Evolutionary conservation across 805 yeast species (phyloP), one percentile per base, ranked within the genome.

Genomic region (Wickerhamomyces queroliae): DNA sequence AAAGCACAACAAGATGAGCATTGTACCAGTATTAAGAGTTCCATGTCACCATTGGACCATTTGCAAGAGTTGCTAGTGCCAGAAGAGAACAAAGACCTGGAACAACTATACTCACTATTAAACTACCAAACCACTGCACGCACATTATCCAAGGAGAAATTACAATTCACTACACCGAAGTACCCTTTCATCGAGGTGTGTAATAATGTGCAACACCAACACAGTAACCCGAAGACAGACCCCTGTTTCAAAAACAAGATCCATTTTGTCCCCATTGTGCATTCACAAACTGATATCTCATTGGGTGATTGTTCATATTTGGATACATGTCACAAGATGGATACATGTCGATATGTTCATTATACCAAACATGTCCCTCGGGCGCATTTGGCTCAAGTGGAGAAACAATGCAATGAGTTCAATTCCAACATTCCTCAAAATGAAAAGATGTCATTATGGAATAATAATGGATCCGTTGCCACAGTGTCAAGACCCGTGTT

Each of bases 271-370:
- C 81, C 81, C 11, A 62, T 74, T 23, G 59, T 75, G 23, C 76
- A 74, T 43, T 52, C 62, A 13, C 80, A 76, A 41, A 88, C 96
- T 0, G 97, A 91, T 51, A 39, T 63, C 2, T 62, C 70, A 15
- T 58, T 87, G 7, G 97, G 96, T 1, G 97, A 90, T 59, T 90
- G 98, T 57, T 89, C 96, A 9, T 90, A 90, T 56, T 69, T 90
- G 43, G 97, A 90, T 56, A 89, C 97, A 1, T 90, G 98, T 56
- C 96, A 86, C 63, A 88, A 88, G 60, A 72, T 86, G 57, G 77
- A 76, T 43, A 67, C 78, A 9, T 90, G 97, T 59, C 68, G 93
- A 19, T 90, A 84, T 55, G 69, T 87, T 27, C 98, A 90, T 61
- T 90, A 90, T 56, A 63, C 70, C 40, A 68, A 62, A 42, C 65